phyloP scores from a whole-genome alignment of 2,329 filamentous ascomycete genomes.

The Microsporum canis region DNA sequence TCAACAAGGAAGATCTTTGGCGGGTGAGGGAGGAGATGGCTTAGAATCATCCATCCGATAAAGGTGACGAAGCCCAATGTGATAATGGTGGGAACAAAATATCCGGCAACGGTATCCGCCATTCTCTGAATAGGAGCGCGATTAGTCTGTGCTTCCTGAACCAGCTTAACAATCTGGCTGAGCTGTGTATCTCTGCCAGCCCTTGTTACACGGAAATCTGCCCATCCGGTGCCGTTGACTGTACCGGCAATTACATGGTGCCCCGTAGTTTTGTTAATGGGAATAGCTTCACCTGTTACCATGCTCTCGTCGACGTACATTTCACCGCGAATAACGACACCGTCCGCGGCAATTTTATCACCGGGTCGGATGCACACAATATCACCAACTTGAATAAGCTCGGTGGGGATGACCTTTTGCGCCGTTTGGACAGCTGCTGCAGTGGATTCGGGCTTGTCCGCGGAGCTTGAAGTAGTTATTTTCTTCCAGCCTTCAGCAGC shows the following conservation, averaged over 20 bases:
- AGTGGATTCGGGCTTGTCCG: slow-evolving; percentile 10
- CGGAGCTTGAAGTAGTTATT: slow-evolving; percentile 3
- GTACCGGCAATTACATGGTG: slow-evolving; percentile 79
- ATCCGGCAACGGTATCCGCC: slow-evolving; percentile 81
- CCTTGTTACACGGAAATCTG: slow-evolving; percentile 85
- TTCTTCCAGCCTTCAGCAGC: slow-evolving; percentile 63
- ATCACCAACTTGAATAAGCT: slow-evolving; percentile 87
- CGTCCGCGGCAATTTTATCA: slow-evolving; percentile 93
- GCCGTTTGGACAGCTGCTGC: slow-evolving; percentile 44
- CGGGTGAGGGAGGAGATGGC: slow-evolving; percentile 71
- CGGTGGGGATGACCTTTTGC: slow-evolving; percentile 79
- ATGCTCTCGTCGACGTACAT: slow-evolving; percentile 96
- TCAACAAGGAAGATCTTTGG: slow-evolving; percentile 75
- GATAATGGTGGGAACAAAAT: slow-evolving; percentile 86
- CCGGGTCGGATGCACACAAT: slow-evolving; percentile 86
- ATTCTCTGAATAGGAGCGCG: slow-evolving; percentile 89
- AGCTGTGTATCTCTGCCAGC: slow-evolving; percentile 92
- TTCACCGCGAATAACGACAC: slow-evolving; percentile 73
- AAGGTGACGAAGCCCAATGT: slow-evolving; percentile 77
- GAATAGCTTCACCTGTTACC: slow-evolving; percentile 96
- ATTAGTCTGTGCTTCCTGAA: slow-evolving; percentile 91
- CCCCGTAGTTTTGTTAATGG: slow-evolving; percentile 77
- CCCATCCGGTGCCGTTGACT: slow-evolving; percentile 81
- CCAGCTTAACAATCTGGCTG: slow-evolving; percentile 95
- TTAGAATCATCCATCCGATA: slow-evolving; percentile 84